Base-by-base conservation (phyloP, 805 yeast genomes). In the Saccharomycopsis sp. region DNA sequence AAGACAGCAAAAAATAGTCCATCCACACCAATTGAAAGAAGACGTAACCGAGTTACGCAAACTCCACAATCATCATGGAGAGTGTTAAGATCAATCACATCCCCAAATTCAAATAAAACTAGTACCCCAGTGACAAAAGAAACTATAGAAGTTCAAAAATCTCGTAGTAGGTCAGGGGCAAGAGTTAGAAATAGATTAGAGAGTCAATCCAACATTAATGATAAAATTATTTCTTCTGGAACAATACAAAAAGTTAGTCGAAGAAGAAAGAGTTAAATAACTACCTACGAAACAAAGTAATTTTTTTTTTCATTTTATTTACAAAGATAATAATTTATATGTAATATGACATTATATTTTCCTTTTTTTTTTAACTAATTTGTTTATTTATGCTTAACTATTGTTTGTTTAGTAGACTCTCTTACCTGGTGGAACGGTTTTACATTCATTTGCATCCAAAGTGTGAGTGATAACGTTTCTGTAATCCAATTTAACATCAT, bases 351-450 rank as follows among this genome's bases (percentile, higher is more conserved):
- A n/a, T n/a, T n/a, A n/a, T n/a, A n/a, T n/a, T n/a, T n/a, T n/a
- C n/a, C n/a, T n/a, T n/a, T n/a, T n/a, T n/a, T n/a, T n/a, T 26
- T 26, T 13, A 26, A 26, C 8, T 26, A 8, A 26, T 26, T 13
- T 8, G 29, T 26, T 26, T 26, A 26, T 26, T 26, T 26, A 26
- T 26, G 29, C 29, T 26, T 8, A 9, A 9, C 8, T 26, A 26
- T 9, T 26, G 29, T 24, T 13, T 9, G 27, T 20, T 45, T 80
- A 90, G 67, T 90, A 90, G 51, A 87, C 88, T 78, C 98, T 90
- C 70, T 84, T 81, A 47, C 95, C 93, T 48, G 97, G 97, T 54
- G 97, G 97, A 53, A 90, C 96, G 40, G 95, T 73, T 68, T 87
- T 85, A 77, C 96, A 88, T 68, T 90, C 97, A 53, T 67, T 71